Percentiles rank a stretch among this genome's conserved stretches.
phyloP scores from a whole-genome alignment of 352 stramenopile species.

The Phytophthora sp. region DNA sequence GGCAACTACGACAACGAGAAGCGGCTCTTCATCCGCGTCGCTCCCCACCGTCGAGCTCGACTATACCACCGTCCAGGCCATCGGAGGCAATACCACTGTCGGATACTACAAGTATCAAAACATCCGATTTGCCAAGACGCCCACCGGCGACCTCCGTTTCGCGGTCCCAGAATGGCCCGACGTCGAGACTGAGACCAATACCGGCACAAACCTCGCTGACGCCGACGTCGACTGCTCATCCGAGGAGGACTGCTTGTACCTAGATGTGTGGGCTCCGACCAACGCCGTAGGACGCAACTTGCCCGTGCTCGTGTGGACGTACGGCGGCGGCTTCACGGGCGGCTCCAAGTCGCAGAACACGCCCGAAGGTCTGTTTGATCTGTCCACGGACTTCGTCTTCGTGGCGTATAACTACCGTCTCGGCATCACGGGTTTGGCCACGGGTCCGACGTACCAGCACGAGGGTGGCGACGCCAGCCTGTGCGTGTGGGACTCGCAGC shows the following conservation, averaged over 20 bases:
- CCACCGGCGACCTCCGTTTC: conserved; percentile 34
- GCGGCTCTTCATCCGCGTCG: conserved; percentile 12
- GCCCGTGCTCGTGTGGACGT: conserved; percentile 44
- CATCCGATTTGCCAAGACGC: conserved; percentile 36
- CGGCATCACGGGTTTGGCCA: conserved; percentile 31
- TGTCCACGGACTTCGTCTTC: conserved; percentile 39
- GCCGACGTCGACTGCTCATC: too few species aligned
- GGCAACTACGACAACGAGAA: conserved; percentile 4
- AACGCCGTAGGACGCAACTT: conserved; percentile 31
- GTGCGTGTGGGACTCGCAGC: conserved; percentile 33
- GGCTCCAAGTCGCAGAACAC: conserved; percentile 33
- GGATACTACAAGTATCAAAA: conserved; percentile 48
- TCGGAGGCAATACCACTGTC: conserved; percentile 34
- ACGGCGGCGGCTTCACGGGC: conserved; percentile 36
- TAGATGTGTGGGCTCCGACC: conserved; percentile 43
- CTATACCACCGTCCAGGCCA: conserved; percentile 37
- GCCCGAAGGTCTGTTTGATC: conserved; percentile 32
- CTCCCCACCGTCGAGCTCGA: conserved; percentile 31
- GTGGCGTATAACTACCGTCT: conserved; percentile 51
- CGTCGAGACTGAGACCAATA: conserved; percentile 31
- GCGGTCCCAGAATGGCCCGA: conserved; percentile 31
- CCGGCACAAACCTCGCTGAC: conserved; percentile 32
- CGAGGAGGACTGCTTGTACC: conserved; percentile 28
- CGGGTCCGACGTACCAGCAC: conserved; percentile 33
- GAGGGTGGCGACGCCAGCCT: conserved; percentile 36